phyloP scores from a whole-genome alignment of 768 basidiomycete species.

The Tylopilus vinaceipallidus region DNA sequence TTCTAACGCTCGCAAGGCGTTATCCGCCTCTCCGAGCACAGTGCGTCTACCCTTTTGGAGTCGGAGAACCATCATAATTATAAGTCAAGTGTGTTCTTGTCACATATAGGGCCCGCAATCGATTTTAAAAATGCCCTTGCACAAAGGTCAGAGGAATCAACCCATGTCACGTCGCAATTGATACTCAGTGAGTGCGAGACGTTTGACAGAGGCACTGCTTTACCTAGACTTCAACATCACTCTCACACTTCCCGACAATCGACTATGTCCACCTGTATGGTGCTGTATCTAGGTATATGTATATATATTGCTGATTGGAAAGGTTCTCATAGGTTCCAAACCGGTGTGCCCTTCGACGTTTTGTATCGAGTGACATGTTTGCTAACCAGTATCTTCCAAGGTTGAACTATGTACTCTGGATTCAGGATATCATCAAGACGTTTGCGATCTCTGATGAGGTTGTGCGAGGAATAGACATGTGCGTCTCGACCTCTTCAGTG shows the following conservation, averaged over 20 bases:
- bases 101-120: constrained; percentile 43
- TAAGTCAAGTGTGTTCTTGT: constrained; percentile 22
- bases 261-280: constrained; percentile 86
- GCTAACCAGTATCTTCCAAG: constrained; percentile 36
- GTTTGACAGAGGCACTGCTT: constrained; percentile 77
- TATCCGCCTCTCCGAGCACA: constrained; percentile 56
- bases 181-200: constrained; percentile 41
- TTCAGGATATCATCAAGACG: constrained; percentile 57
- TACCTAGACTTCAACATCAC: constrained; percentile 68
- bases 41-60: constrained; percentile 36
- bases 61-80: constrained; percentile 2
- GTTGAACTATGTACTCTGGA: constrained; percentile 85
- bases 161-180: neutral
- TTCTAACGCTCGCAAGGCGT: constrained; percentile 49
- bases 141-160: constrained; percentile 49
- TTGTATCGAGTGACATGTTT: neutral
- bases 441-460: constrained; percentile 17
- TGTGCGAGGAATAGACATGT: constrained; percentile 76
- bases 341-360: constrained; percentile 40
- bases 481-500: constrained; percentile 18
- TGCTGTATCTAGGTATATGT: no score
- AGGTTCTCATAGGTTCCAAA: constrained; percentile 60
- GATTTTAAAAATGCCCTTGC: constrained; percentile 75
- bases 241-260: constrained; percentile 60
- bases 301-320: neutral